A percentile compares a stretch with the other conserved stretches of the same genome.
These are phyloP conservation scores for Tolypocladium pustulatum DNA, from an alignment of 2,329 filamentous ascomycete genomes.

Conservation along the genomic window DNA sequence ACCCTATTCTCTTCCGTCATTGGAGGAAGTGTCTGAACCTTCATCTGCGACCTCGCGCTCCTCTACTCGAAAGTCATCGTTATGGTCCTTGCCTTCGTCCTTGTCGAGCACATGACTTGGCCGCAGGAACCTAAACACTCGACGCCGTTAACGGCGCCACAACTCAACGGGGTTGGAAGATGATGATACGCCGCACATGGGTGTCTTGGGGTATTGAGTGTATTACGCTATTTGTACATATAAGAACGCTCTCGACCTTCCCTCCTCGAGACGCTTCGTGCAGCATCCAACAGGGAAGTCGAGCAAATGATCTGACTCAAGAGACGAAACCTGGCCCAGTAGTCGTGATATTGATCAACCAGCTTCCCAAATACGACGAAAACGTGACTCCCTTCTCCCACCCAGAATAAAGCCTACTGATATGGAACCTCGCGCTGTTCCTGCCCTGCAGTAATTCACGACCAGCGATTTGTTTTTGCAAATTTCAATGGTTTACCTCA, in stretches of 20 bases:
- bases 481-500: neutral
- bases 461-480: neutral
- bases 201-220: neutral
- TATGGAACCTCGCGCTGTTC: constrained; percentile 4
- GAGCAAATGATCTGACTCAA: neutral
- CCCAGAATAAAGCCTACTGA: constrained; percentile 12
- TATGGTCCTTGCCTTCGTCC: neutral
- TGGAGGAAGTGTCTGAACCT: neutral
- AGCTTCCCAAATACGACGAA: neutral
- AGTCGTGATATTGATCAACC: neutral
- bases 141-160: neutral
- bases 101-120: neutral
- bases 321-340: neutral
- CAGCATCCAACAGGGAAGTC: neutral
- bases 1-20: constrained; percentile 6
- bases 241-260: neutral
- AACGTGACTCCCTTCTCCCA: constrained; percentile 2
- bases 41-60: neutral
- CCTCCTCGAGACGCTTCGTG: neutral
- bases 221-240: neutral
- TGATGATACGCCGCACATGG: neutral
- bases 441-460: constrained; percentile 1
- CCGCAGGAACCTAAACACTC: neutral
- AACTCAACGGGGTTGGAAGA: neutral
- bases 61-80: neutral